These are phyloP conservation scores for Suhomyces anneliseae DNA, from an alignment of 1,139 yeast genomes.

Conservation along the genomic window DNA sequence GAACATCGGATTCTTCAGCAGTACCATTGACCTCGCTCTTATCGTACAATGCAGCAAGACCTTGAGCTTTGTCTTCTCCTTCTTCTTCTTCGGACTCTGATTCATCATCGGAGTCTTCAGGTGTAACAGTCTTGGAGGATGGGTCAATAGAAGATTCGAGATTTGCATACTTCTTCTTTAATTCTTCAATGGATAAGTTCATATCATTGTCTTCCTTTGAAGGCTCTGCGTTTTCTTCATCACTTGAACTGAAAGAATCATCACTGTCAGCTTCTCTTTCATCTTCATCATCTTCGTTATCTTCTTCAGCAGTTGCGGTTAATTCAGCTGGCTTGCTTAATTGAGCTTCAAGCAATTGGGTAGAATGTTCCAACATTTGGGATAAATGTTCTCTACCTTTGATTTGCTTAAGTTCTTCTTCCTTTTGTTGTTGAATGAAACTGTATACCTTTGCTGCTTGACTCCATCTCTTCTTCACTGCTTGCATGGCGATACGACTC, in stretches of 20 bases:
- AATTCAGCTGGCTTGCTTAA: conserved; percentile 36
- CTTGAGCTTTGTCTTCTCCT: conserved; percentile 26
- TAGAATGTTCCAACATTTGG: conserved; percentile 87
- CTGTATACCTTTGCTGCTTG: conserved; percentile 83
- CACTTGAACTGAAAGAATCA: conserved; percentile 20
- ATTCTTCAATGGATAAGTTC: conserved; percentile 62
- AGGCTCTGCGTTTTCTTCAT: conserved; percentile 15
- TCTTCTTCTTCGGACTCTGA: conserved; percentile 18
- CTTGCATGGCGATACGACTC: conserved; percentile 78
- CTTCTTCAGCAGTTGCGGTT: conserved; percentile 19
- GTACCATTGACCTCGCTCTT: conserved; percentile 7
- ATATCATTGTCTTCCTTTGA: conserved; percentile 42
- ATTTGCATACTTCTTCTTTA: conserved; percentile 62
- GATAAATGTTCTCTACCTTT: conserved; percentile 88
- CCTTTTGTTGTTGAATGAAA: conserved; percentile 52
- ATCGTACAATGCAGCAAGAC: conserved; percentile 37
- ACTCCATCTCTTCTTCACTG: conserved; percentile 88
- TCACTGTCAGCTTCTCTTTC: conserved; percentile 20
- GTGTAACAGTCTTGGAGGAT: conserved; percentile 9
- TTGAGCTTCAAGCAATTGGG: conserved; percentile 86
- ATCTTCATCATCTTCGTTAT: conserved; percentile 21
- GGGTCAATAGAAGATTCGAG: conserved; percentile 31
- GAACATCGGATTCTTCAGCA: not conserved
- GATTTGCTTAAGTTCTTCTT: conserved; percentile 66
- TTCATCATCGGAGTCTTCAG: conserved; percentile 7